Conservation (phyloP, 2,329 filamentous ascomycete species). For the Pseudonectria buxi region DNA sequence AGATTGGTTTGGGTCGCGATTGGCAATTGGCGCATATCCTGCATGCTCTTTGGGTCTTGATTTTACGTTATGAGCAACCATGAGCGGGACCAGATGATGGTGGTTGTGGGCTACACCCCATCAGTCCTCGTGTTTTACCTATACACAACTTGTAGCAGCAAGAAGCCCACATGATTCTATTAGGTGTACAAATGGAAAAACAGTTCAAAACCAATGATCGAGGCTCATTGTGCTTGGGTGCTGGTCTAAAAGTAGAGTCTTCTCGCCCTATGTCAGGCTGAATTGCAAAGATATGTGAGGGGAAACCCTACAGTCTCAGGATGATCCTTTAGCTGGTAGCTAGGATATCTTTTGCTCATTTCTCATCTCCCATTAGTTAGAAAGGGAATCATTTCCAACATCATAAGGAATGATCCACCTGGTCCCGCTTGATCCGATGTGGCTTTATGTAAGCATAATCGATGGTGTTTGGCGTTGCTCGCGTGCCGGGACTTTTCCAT, state of each 20-base stretch:
- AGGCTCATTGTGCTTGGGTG: slow-evolving; percentile 1
- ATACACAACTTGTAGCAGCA: slow-evolving; percentile 15
- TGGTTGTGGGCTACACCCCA: slow-evolving; percentile 12
- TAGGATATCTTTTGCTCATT: too few species aligned
- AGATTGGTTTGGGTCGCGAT: slow-evolving; percentile 16
- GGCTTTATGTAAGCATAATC: too few species aligned
- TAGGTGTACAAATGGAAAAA: slow-evolving; percentile 23
- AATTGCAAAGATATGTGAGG: too few species aligned
- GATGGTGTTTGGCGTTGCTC: too few species aligned
- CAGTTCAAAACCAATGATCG: slow-evolving; percentile 11
- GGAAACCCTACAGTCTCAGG: too few species aligned
- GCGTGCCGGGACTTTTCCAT: background rate
- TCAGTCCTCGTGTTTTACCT: slow-evolving; percentile 15
- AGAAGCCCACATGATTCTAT: slow-evolving; percentile 19
- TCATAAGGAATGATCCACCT: too few species aligned
- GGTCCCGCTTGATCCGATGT: too few species aligned
- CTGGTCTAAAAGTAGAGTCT: background rate
- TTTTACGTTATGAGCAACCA: slow-evolving; percentile 16
- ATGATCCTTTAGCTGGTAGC: too few species aligned
- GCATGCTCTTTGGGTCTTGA: slow-evolving; percentile 12
- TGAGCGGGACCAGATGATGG: slow-evolving; percentile 15
- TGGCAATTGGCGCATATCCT: slow-evolving; percentile 20
- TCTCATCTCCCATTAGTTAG: too few species aligned
- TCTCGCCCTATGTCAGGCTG: too few species aligned
- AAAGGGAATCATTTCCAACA: too few species aligned